Percentiles rank a stretch among this genome's conserved stretches.
These are phyloP conservation scores for Allomyces javanicus DNA, from an alignment of 192 early-diverging fungal genomes.

Conservation along the genomic window DNA sequence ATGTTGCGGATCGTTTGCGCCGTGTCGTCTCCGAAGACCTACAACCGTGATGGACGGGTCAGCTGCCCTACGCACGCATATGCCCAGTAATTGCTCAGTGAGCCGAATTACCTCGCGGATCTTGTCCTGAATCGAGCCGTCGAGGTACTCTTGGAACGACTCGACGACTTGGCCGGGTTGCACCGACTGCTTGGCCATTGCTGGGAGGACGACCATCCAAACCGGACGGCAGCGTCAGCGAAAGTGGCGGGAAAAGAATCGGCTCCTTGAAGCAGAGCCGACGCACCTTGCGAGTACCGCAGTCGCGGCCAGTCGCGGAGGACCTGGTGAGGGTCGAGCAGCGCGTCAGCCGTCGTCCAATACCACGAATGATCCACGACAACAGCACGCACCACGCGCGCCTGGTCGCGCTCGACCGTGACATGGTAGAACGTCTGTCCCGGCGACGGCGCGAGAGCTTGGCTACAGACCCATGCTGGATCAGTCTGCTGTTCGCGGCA, in stretches of 20 bases:
- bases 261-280: too few species aligned
- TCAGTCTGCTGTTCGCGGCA: too few species aligned
- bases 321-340: neutral
- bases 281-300: neutral
- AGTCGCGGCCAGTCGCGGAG: neutral
- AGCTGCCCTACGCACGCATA: too few species aligned
- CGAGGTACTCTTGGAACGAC: neutral
- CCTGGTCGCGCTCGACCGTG: neutral
- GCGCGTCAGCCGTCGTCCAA: too few species aligned
- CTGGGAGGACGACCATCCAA: neutral
- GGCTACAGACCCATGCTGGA: neutral
- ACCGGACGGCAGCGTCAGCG: too few species aligned
- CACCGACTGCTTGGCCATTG: neutral
- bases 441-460: neutral
- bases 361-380: too few species aligned
- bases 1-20: too few species aligned
- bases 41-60: too few species aligned
- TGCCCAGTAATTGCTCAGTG: too few species aligned
- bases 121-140: neutral
- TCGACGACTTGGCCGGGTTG: neutral
- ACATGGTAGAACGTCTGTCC: neutral
- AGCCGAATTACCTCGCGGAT: neutral
- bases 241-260: too few species aligned
- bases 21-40: too few species aligned
- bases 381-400: too few species aligned